phyloP scores from a whole-genome alignment of 2,329 filamentous ascomycete species.

The Beauveria sp. region DNA sequence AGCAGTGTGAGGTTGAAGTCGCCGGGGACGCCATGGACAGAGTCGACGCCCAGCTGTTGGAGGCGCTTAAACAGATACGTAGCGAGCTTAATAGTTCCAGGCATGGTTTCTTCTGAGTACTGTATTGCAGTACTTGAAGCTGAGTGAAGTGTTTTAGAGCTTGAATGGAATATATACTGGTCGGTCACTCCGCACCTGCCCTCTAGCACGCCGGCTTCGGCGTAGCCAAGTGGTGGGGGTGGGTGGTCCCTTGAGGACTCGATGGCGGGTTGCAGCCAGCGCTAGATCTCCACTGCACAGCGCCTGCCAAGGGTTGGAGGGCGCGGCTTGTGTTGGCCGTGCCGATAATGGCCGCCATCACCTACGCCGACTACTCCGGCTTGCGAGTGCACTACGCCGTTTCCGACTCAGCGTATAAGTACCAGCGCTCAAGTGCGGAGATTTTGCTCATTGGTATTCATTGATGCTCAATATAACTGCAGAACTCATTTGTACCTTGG shows the following conservation, averaged over 20 bases:
- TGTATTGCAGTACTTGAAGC: not conserved
- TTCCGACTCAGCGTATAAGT: constrained; percentile 3
- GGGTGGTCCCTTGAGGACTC: too few species aligned
- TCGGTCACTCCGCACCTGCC: not conserved
- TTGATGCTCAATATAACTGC: not conserved
- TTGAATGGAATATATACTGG: not conserved
- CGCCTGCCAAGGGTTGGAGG: not conserved
- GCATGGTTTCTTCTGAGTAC: constrained; percentile 14
- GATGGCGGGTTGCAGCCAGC: not conserved
- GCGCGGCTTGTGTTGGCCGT: not conserved
- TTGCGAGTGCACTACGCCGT: not conserved
- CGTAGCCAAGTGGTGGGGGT: not conserved
- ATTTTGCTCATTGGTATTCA: not conserved
- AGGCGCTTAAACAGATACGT: constrained; percentile 56
- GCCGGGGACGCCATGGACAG: constrained; percentile 44
- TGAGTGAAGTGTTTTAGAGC: not conserved
- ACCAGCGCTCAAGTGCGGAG: not conserved
- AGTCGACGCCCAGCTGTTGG: constrained; percentile 49
- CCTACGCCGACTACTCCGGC: constrained; percentile 9
- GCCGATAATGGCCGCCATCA: not conserved
- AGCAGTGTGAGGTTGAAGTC: constrained; percentile 32
- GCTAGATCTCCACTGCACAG: not conserved
- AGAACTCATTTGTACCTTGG: not conserved
- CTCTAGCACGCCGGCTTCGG: constrained; percentile 1
- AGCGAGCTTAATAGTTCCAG: constrained; percentile 35